phyloP scores from a whole-genome alignment of 345 rosid genomes.

The Ceriops tagal region DNA sequence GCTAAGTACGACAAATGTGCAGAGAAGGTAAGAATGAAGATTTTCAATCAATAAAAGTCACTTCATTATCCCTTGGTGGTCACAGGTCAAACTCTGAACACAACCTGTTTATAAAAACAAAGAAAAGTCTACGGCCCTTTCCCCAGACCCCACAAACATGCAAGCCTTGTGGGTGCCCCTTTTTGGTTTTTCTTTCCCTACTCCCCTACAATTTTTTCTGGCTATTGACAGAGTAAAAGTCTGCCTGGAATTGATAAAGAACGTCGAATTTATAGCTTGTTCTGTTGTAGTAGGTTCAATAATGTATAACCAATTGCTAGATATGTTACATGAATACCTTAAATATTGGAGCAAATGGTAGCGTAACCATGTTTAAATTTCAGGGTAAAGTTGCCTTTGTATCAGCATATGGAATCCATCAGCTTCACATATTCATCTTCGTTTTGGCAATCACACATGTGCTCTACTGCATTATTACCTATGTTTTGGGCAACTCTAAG shows the following conservation, averaged over 20 bases:
- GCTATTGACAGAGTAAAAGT: too few species aligned
- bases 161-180: too few species aligned
- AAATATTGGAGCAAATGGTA: neutral
- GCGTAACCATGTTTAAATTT: slow-evolving; percentile 1
- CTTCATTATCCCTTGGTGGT: neutral
- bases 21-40: slow-evolving; percentile 29
- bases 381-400: slow-evolving; percentile 84
- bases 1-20: slow-evolving; percentile 37
- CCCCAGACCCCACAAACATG: neutral
- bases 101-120: too few species aligned
- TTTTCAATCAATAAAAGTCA: neutral
- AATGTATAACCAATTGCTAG: too few species aligned
- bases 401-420: slow-evolving; percentile 75
- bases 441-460: slow-evolving; percentile 62
- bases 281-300: too few species aligned
- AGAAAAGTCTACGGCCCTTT: too few species aligned
- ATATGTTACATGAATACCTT: too few species aligned
- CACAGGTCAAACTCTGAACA: too few species aligned
- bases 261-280: too few species aligned
- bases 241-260: too few species aligned
- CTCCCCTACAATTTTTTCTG: too few species aligned
- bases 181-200: neutral
- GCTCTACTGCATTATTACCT: slow-evolving; percentile 58
- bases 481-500: slow-evolving; percentile 66
- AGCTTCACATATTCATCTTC: slow-evolving; percentile 88